Evolutionary conservation across 2,329 filamentous ascomycete species (phyloP), one percentile per base, ranked within the genome.

Genomic region (Pseudovirgaria hyperparasitica): DNA sequence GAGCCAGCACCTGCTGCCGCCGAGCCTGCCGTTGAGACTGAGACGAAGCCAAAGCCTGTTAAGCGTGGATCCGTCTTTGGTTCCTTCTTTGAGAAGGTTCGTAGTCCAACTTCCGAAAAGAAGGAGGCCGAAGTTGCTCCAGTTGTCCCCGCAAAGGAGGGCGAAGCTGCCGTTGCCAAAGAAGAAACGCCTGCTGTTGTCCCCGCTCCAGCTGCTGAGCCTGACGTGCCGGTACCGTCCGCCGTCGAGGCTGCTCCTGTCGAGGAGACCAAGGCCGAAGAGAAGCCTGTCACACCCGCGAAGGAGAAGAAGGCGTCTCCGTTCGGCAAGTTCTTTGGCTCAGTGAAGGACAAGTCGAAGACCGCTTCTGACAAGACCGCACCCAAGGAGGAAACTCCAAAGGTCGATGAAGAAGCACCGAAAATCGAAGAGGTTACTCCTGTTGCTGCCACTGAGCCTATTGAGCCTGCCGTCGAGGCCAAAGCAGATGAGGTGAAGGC

Each of bases 31-130:
- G 42, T 43, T 37, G 54, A 65, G 37, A 52, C 52, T 25, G 64
- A 68, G 32, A 43, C 49, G 35, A 54, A 54, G 42, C 52, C 65
- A 41, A 85, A 82, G 73, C 55, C 55, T 25, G 67, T 72, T 57
- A 92, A 92, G 80, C 81, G 84, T 56, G 74, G 75, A 58, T 90
- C 82, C 40, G 76, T 86, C 46, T 92, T 92, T 58, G 73, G 72
- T 44, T 76, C 73, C 47, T 74, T 82, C 51, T 70, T 67, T 58
- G 79, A 82, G 42, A 57, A 57, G 50, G 47, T 64, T 30, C 60
- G 57, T 49, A 60, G 56, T 48, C 62, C 62, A 8, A 54, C 52
- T 19, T 50, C 49, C 35, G 62, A 65, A 70, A 87, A 87, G 67
- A 76, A 79, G 54, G 76, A 76, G 38, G 65, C 72, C 42, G 76